Evolutionary conservation across 176 grass and related monocot genomes (phyloP), one percentile per base, ranked within the genome.

Genomic region (Oryza meyeriana): DNA sequence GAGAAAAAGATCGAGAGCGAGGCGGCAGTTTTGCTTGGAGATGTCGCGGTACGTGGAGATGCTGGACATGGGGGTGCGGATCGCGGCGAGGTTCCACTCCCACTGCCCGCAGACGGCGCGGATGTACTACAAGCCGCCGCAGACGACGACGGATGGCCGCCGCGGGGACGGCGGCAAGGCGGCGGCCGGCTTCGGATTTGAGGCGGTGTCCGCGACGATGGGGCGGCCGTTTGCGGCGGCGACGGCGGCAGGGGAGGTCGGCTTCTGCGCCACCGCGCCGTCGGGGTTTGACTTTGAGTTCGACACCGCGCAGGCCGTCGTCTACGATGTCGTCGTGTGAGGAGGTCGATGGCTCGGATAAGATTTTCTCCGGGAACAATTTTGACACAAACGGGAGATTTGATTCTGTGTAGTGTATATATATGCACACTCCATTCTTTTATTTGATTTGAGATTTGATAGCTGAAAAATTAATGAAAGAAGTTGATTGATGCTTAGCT

Each of bases 101-200:
- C 90, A 93, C 83, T 95, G 90, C 58, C 93, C 90, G 17, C 93
- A 95, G 70, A 96, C 93, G 29, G 90, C 90, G 17, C 77, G 90
- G 17, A 82, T 87, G 87, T 95, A 95, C 85, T 95, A 95, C 93
- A 95, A 87, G 78, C 93, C 93, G 71, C 93, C 90, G 13, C 76
- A 78, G n/a, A 76, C 83, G 8, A 14, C 73, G 8, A 14, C 73
- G 2, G 24, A 22, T 10, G 39, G 28, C 18, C 39, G 74, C 3
- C 18, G 28, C 31, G 4, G 2, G 36, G 11, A 28, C 17, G 57
- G 71, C 55, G 50, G 64, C 65, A 81, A 14, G 50, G 12, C 17
- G 79, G 79, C 52, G 0, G 8, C 29, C 4, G 33, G 39, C 39
- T 87, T 64, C 7, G 78, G 52, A 0, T 6, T 28, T 31, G 61